Evolutionary conservation across 768 basidiomycete genomes (phyloP).

Genomic region (Phylloporus rhodoxanthus): DNA sequence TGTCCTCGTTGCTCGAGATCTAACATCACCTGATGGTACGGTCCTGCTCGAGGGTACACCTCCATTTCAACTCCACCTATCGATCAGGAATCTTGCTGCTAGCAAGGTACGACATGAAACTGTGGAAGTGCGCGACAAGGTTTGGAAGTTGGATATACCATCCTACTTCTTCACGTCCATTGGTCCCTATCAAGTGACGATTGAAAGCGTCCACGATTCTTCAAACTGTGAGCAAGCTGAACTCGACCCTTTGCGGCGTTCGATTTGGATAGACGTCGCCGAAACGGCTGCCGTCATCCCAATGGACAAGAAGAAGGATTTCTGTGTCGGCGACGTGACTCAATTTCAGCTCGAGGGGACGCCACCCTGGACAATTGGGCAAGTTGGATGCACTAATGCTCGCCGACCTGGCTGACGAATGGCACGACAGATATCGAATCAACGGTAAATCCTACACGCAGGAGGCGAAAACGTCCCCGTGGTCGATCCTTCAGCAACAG

Average conservation of each 20-base stretch:
- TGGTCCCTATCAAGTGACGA: slow-evolving; percentile 72
- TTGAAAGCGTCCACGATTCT: slow-evolving; percentile 75
- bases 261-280: slow-evolving; percentile 87
- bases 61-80: slow-evolving; percentile 77
- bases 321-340: slow-evolving; percentile 84
- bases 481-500: slow-evolving; percentile 77
- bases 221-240: slow-evolving; percentile 75
- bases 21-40: slow-evolving; percentile 42
- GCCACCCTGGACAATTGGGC: slow-evolving; percentile 90
- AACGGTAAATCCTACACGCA: slow-evolving; percentile 70
- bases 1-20: slow-evolving; percentile 50
- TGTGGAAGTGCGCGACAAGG: slow-evolving; percentile 42
- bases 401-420: slow-evolving; percentile 2
- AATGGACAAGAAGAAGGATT: slow-evolving; percentile 68
- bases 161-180: slow-evolving; percentile 70
- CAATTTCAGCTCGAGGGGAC: slow-evolving; percentile 93
- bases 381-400: slow-evolving; percentile 17
- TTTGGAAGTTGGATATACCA: slow-evolving; percentile 72
- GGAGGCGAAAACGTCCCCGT: slow-evolving; percentile 73
- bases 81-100: slow-evolving; percentile 68
- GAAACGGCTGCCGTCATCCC: slow-evolving; percentile 92
- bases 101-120: slow-evolving; percentile 56
- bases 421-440: slow-evolving; percentile 60
- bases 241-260: slow-evolving; percentile 53
- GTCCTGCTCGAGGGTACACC: slow-evolving; percentile 76